Base-by-base conservation (phyloP, 768 basidiomycete species). In the Phanerodontia chrysosporium region DNA sequence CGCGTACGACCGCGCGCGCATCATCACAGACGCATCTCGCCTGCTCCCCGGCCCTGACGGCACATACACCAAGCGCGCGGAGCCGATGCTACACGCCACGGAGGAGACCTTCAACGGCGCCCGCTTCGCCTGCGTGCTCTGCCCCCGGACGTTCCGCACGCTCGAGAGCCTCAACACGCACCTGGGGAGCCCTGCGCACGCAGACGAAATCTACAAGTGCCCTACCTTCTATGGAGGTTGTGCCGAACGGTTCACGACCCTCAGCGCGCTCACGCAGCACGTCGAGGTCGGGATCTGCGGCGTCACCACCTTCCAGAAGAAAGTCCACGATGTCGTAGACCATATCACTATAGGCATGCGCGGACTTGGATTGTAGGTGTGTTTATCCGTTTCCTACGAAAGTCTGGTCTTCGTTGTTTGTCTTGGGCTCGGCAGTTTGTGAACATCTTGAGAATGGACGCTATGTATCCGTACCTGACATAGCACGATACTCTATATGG, bases 261-360 rank as follows among this genome's bases (percentile, higher is more conserved):
- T 89, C 32, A 86, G 86, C 57, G 84, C 66, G 8, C 69, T 89
- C 53, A 79, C 79, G 49, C 81, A 84, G 70, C 87, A 89, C 66
- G 77, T 88, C 29, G 87, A 89, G 75, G 85, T 82, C 65, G 83
- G 78, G 63, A 71, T 61, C 32, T 90, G 87, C 67, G 83, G 82
- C 0, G 79, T 87, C 2, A 57, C 68, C 35, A 78, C 70, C 69
- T 85, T 84, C 67, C 73, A 59, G 64, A 65, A 62, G 1, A 79
- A 57, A 29, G 57, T 81, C 22, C 69, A 74, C 51, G 66, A 68
- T 7, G 68, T 71, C 1, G 71, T 85, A 73, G 69, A 79, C 35
- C 18, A 14, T 22, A n/a, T 61, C 24, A 56, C 60, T 1, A 25
- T 21, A 13, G 28, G 25, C 5, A 57, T 61, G 55, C 28, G 51